phyloP scores from a whole-genome alignment of 148 eudicot genomes.

The Camellia sinensis region DNA sequence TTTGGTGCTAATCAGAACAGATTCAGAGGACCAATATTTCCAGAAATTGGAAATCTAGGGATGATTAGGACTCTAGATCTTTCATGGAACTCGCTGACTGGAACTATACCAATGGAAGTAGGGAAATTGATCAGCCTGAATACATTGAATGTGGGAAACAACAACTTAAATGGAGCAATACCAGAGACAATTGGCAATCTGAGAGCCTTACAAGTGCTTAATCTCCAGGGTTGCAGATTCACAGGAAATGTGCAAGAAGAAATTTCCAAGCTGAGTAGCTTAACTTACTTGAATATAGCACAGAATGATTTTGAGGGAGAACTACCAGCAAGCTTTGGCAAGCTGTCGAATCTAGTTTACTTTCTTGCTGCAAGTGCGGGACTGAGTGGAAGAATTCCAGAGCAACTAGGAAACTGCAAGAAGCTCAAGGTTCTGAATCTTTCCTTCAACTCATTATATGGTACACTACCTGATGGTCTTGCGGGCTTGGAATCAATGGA shows the following conservation, averaged over 20 bases:
- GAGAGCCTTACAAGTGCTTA: constrained; percentile 42
- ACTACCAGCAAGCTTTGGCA: constrained; percentile 65
- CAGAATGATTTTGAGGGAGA: constrained; percentile 66
- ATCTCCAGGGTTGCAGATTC: constrained; percentile 57
- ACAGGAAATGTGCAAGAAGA: constrained; percentile 60
- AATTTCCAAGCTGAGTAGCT: constrained; percentile 48
- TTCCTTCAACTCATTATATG: constrained; percentile 65
- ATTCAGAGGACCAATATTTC: constrained; percentile 56
- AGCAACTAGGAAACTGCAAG: constrained; percentile 70
- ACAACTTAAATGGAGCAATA: constrained; percentile 48
- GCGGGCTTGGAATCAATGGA: constrained; percentile 57
- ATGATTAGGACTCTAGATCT: constrained; percentile 60
- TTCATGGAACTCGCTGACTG: constrained; percentile 55
- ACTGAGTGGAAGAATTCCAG: constrained; percentile 67
- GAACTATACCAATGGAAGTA: constrained; percentile 52
- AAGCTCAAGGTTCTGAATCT: constrained; percentile 56
- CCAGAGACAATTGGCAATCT: constrained; percentile 58
- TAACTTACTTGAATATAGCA: constrained; percentile 60
- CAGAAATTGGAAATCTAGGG: constrained; percentile 53
- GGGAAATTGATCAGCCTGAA: constrained; percentile 42
- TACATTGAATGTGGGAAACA: constrained; percentile 35
- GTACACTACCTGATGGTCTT: constrained; percentile 68
- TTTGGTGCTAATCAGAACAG: constrained; percentile 55
- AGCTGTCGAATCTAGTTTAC: constrained; percentile 46
- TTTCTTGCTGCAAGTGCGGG: constrained; percentile 59